These are phyloP conservation scores for Penicillium sp. DNA, from an alignment of 2,329 filamentous ascomycete genomes.

Conservation along the genomic window DNA sequence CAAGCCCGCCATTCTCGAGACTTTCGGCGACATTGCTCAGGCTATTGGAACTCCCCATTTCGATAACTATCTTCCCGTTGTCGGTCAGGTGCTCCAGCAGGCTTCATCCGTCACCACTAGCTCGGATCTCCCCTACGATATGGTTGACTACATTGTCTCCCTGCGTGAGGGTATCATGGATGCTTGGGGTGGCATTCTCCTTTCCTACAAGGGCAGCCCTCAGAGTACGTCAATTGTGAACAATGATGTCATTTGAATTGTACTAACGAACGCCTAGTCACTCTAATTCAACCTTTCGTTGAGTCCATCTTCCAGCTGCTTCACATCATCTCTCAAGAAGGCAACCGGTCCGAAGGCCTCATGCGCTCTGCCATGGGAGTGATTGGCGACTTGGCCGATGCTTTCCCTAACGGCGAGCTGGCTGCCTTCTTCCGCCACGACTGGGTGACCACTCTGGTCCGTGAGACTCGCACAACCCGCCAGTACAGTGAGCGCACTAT, in stretches of 20 bases:
- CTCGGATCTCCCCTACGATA: constrained; percentile 80
- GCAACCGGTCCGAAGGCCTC: constrained; percentile 83
- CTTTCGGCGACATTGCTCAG: constrained; percentile 94
- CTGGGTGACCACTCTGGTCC: constrained; percentile 83
- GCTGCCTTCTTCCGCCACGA: constrained; percentile 79
- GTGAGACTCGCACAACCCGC: constrained; percentile 82
- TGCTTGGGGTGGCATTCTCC: constrained; percentile 94
- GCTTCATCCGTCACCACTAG: constrained; percentile 75
- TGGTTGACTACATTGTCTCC: constrained; percentile 93
- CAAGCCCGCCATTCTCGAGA: constrained; percentile 96
- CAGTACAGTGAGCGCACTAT: constrained; percentile 81
- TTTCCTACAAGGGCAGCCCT: constrained; percentile 73
- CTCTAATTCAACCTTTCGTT: constrained; percentile 69
- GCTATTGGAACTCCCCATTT: constrained; percentile 86
- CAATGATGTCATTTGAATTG: background rate
- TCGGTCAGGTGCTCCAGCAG: constrained; percentile 90
- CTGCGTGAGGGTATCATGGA: constrained; percentile 98
- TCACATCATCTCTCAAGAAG: constrained; percentile 70
- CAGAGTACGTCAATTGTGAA: constrained; percentile 27
- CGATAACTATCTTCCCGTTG: constrained; percentile 85
- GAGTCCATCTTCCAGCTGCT: constrained; percentile 83
- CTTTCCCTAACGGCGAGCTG: constrained; percentile 86
- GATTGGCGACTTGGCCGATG: constrained; percentile 89
- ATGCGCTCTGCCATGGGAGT: constrained; percentile 96
- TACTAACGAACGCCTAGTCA: constrained; percentile 45